Evolutionary conservation across 2,329 filamentous ascomycete genomes (phyloP).

Genomic region (Pseudocercospora macadamiae): DNA sequence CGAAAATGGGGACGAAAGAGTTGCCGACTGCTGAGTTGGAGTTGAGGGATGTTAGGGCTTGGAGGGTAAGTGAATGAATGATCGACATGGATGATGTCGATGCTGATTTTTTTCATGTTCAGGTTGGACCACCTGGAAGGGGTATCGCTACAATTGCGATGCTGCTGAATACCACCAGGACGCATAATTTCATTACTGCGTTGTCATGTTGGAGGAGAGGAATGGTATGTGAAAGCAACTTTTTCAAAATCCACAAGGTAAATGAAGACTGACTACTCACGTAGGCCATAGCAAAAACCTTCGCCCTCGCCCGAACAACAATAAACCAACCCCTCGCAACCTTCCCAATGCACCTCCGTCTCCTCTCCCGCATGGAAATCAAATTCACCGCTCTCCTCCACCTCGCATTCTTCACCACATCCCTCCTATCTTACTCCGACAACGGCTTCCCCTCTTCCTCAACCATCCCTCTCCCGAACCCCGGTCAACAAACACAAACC

Average conservation of each 20-base stretch:
- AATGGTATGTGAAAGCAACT: slow-evolving; percentile 5
- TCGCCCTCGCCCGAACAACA: slow-evolving; percentile 17
- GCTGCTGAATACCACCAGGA: slow-evolving; percentile 67
- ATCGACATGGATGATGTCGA: background rate
- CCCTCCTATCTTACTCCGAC: slow-evolving; percentile 24
- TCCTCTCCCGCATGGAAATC: slow-evolving; percentile 19
- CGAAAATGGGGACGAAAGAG: slow-evolving; percentile 70
- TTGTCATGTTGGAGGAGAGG: slow-evolving; percentile 24
- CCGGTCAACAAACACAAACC: slow-evolving; percentile 13
- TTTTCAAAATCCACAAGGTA: background rate
- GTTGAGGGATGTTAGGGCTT: slow-evolving; percentile 40
- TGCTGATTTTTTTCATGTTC: background rate
- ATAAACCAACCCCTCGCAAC: slow-evolving; percentile 18
- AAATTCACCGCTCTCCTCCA: slow-evolving; percentile 19
- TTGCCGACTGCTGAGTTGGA: slow-evolving; percentile 75
- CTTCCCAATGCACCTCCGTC: slow-evolving; percentile 23
- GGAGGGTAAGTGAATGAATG: slow-evolving; percentile 46
- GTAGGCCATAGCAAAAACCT: slow-evolving; percentile 22
- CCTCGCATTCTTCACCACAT: slow-evolving; percentile 26
- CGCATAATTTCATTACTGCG: slow-evolving; percentile 45
- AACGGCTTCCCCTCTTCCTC: slow-evolving; percentile 12
- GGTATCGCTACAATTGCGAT: slow-evolving; percentile 26
- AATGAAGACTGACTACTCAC: background rate
- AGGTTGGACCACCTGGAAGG: slow-evolving; percentile 53
- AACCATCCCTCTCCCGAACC: slow-evolving; percentile 10